A percentile compares a stretch with the other conserved stretches of the same genome.
phyloP scores from a whole-genome alignment of 371 early-diverging fungal genomes.

The Catenaria anguillulae region DNA sequence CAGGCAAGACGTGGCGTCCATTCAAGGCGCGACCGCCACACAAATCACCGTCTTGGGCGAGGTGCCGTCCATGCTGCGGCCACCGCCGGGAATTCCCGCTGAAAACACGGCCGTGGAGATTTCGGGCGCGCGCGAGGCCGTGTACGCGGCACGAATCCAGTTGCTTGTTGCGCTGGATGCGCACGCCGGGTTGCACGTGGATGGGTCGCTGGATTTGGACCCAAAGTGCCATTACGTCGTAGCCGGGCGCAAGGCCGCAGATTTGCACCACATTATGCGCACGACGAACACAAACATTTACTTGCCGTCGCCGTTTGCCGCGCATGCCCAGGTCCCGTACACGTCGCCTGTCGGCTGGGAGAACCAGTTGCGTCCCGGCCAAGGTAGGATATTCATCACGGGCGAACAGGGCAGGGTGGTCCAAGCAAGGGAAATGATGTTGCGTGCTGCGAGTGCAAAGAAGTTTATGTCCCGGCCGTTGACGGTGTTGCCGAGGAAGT shows the following conservation, averaged over 20 bases:
- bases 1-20: neutral
- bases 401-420: constrained; percentile 18
- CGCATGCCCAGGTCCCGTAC: constrained; percentile 2
- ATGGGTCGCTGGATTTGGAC: constrained; percentile 3
- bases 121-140: constrained; percentile 5
- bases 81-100: neutral
- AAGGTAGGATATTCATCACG: constrained; percentile 23
- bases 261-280: constrained; percentile 50
- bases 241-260: constrained; percentile 54
- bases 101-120: constrained; percentile 2
- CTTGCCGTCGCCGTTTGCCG: constrained; percentile 45
- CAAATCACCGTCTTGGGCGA: constrained; percentile 4
- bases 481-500: constrained; percentile 31
- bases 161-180: constrained; percentile 1
- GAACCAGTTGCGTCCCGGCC: constrained; percentile 11
- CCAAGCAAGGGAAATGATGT: constrained; percentile 14
- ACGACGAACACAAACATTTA: constrained; percentile 60
- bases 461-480: neutral
- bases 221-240: constrained; percentile 40
- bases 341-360: constrained; percentile 5
- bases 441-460: neutral
- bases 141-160: neutral
- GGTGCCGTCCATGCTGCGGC: neutral
- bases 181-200: neutral
- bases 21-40: neutral